Percentiles rank a stretch among this genome's conserved stretches.
phyloP scores from a whole-genome alignment of 495 filamentous ascomycete species.

The Penicillium tannophilum region DNA sequence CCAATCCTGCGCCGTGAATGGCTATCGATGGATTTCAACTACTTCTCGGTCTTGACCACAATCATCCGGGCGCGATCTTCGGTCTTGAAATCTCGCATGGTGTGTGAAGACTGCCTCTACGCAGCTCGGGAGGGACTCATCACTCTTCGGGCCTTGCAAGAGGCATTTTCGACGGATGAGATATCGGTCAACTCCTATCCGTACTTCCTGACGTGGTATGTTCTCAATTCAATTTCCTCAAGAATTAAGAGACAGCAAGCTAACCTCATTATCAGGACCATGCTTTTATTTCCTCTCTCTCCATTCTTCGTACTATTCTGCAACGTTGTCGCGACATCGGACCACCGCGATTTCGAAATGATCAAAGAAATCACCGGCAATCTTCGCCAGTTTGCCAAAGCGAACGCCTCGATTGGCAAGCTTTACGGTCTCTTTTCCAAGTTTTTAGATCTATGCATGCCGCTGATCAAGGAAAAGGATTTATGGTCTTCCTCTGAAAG shows the following conservation, averaged over 20 bases:
- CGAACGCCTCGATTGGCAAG: constrained; percentile 30
- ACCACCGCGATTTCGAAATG: constrained; percentile 32
- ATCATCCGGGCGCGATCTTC: constrained; percentile 30
- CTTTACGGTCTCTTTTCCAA: constrained; percentile 33
- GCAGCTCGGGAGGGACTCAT: constrained; percentile 29
- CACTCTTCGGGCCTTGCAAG: constrained; percentile 27
- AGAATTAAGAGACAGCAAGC: background rate
- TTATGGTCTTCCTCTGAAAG: background rate
- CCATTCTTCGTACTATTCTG: constrained; percentile 40
- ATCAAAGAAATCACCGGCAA: constrained; percentile 32
- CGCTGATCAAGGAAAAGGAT: constrained; percentile 20
- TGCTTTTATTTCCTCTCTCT: constrained; percentile 33
- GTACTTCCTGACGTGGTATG: constrained; percentile 36
- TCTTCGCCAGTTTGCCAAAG: constrained; percentile 27
- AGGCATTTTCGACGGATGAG: constrained; percentile 19
- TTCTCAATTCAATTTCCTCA: background rate
- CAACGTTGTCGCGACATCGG: constrained; percentile 36
- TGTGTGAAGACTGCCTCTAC: constrained; percentile 33
- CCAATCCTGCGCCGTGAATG: constrained; percentile 24
- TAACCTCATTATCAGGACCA: constrained; percentile 23
- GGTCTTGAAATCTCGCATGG: constrained; percentile 25
- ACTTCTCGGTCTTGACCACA: constrained; percentile 30
- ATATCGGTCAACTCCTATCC: constrained; percentile 30
- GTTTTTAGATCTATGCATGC: constrained; percentile 31
- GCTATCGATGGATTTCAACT: constrained; percentile 36